Evolutionary conservation across 495 filamentous ascomycete species (phyloP), one percentile per base, ranked within the genome.

Genomic region (Penicillium goetzii): DNA sequence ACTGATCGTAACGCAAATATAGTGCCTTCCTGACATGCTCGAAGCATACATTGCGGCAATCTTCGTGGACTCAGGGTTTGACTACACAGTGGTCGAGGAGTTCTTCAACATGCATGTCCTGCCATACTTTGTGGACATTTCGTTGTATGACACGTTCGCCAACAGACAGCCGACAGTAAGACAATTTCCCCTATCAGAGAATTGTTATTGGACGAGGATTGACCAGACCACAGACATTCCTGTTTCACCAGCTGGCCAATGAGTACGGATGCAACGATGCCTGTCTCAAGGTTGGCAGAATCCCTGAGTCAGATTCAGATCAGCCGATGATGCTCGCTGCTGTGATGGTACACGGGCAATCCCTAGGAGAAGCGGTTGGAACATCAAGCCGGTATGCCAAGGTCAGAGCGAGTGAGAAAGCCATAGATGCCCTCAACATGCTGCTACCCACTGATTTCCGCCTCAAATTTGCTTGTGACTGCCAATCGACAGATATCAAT

Each of bases 21-120:
- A 96, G 81, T 91, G 86, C 56, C 83, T 99, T 12, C 85, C 93
- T 0, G 95, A 99, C 68, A 87, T 97, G 61, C 81, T 98, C 4
- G 95, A 99, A 78, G 82, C 95, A 0, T 97, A 93, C 69, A 76
- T 97, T 23, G 96, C 91, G 5, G 94, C 95, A 23, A 81, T 96
- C 4, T 99, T 97, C 71, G 88, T 99, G 21, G 95, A 99, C 76
- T 94, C 92, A 5, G 83, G 84, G 36, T 97, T 93, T 76, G 78
- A 94, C 61, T 97, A 88, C 74, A 65, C 68, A 3, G 78, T 87
- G 19, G 88, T 98, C 1, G 86, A 92, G 64, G 72, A 70, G 4
- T 98, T 98, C 77, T 96, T 97, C 76, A 72, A 87, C 25, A 73
- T 63, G 8, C 85, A 92, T 60, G 83, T 99, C 61, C 82, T 80